These are phyloP conservation scores for Piromyces finnis DNA, from an alignment of 192 early-diverging fungal species.

Conservation along the genomic window DNA sequence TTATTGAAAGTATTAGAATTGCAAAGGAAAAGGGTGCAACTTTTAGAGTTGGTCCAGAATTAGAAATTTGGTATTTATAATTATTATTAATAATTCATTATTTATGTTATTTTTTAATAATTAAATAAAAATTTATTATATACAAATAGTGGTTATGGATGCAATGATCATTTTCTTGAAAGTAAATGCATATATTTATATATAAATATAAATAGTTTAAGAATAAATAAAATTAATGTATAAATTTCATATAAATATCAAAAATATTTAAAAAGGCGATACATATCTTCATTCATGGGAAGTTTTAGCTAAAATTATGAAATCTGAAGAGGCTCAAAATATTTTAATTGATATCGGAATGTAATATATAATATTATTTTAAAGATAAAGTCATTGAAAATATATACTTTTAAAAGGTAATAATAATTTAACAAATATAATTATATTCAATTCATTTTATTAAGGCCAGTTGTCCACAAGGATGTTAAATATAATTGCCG, in stretches of 20 bases:
- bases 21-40: slow-evolving; percentile 66
- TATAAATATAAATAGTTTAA: no score
- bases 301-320: slow-evolving; percentile 56
- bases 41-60: slow-evolving; percentile 81
- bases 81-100: no score
- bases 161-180: slow-evolving; percentile 96
- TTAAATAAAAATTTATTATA: no score
- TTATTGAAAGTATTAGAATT: slow-evolving; percentile 59
- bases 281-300: slow-evolving; percentile 93
- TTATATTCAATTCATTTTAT: neutral
- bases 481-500: slow-evolving; percentile 92
- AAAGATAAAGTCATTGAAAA: no score
- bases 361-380: slow-evolving; percentile 35
- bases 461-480: slow-evolving; percentile 78
- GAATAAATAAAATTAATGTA: no score
- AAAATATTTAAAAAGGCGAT: slow-evolving; percentile 36
- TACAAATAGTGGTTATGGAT: slow-evolving; percentile 81
- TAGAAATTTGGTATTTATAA: slow-evolving; percentile 73
- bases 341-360: slow-evolving; percentile 92
- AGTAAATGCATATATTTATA: no score
- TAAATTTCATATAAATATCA: neutral
- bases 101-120: no score
- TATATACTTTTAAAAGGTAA: no score
- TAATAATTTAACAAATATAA: no score
- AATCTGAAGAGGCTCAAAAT: slow-evolving; percentile 35